Conservation (phyloP, 257 asterid genomes). For the Ligustrum vulgare region DNA sequence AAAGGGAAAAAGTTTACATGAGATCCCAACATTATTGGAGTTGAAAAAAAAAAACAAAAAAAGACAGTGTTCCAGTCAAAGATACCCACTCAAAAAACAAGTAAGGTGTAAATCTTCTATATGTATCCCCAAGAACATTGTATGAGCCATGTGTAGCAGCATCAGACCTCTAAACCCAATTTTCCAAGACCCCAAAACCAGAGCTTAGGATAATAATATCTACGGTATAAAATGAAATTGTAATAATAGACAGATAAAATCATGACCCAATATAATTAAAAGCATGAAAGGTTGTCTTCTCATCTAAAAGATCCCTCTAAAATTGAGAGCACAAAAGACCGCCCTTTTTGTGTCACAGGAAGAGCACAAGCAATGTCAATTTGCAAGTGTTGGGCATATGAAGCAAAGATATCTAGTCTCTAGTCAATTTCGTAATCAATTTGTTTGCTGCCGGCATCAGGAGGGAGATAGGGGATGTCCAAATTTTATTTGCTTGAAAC, state of each 20-base stretch:
- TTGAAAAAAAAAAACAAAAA: slow-evolving; percentile 3
- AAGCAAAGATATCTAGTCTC: background rate
- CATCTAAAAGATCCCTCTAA: background rate
- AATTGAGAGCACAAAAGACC: background rate
- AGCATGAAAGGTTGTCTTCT: background rate
- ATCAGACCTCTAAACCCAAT: too few relatives aligned
- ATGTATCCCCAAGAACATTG: too few relatives aligned
- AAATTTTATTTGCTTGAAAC: background rate
- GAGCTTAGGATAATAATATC: background rate
- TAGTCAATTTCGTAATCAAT: background rate
- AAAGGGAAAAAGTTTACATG: background rate
- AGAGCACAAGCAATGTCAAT: background rate
- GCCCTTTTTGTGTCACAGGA: background rate
- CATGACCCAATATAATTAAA: background rate
- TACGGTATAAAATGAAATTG: slow-evolving; percentile 1
- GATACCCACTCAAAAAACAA: background rate
- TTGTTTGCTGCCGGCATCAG: background rate
- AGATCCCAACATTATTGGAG: background rate
- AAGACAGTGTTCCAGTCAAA: background rate
- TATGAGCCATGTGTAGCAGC: too few relatives aligned
- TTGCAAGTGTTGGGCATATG: background rate
- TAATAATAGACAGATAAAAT: background rate
- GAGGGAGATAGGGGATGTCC: background rate
- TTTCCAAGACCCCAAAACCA: background rate
- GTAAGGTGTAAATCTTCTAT: background rate